Conservation (phyloP, 106 monocot species). For the Dendrobium catenatum region DNA sequence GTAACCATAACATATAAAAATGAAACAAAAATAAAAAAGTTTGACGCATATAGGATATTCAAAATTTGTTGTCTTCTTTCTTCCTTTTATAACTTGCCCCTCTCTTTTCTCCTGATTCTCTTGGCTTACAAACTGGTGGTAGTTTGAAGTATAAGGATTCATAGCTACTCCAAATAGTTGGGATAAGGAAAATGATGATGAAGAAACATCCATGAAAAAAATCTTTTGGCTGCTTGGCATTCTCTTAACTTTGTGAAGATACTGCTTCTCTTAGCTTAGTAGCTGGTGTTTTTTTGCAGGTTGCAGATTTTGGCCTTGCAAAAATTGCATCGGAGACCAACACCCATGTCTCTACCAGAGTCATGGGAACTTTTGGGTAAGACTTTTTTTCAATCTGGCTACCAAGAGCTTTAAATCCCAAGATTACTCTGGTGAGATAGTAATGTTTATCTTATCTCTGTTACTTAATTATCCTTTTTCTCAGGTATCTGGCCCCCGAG, state of each 20-base stretch:
- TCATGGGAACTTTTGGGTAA: constrained; percentile 16
- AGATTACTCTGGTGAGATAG: neutral
- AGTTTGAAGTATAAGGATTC: no score
- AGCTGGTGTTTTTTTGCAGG: constrained; percentile 8
- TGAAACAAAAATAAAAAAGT: no score
- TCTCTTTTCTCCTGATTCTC: no score
- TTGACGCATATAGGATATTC: no score
- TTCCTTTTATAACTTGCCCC: neutral
- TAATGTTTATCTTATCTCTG: neutral
- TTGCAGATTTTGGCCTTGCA: constrained; percentile 22
- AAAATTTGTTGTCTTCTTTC: neutral
- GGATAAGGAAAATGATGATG: no score
- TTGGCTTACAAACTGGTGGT: no score
- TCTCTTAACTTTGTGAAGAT: neutral
- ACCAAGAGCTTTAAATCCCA: neutral
- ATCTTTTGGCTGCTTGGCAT: no score
- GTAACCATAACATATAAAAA: constrained; percentile 16
- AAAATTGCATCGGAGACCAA: constrained; percentile 15
- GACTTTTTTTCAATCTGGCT: neutral
- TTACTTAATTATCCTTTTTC: constrained; percentile 13
- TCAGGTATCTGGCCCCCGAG: constrained; percentile 18
- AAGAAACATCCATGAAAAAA: no score
- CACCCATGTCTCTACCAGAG: constrained; percentile 13
- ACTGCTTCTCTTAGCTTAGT: neutral
- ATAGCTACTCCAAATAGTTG: no score